Evolutionary conservation across 2,329 filamentous ascomycete genomes (phyloP).

Genomic region (Zelopaecilomyces penicillatus): DNA sequence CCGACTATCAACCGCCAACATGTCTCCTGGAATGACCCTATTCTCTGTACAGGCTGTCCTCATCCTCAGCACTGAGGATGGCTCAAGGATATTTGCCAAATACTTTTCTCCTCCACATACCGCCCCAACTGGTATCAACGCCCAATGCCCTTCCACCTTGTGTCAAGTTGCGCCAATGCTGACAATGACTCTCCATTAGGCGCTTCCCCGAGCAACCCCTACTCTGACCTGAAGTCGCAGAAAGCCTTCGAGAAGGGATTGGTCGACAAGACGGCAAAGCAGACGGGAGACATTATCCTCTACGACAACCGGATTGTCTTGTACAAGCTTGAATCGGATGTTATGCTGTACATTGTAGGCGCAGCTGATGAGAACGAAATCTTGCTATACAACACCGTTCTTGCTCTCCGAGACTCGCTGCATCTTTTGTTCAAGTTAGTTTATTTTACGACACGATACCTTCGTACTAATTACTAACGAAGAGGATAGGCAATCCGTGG

Average conservation of each 20-base stretch:
- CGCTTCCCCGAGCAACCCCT: conserved; percentile 59
- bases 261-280: conserved; percentile 91
- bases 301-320: conserved; percentile 95
- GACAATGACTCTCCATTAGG: conserved; percentile 23
- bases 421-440: conserved; percentile 85
- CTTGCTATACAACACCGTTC: conserved; percentile 85
- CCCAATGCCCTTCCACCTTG: neutral
- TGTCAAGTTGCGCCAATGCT: conserved; percentile 18
- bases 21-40: conserved; percentile 68
- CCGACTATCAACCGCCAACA: conserved; percentile 25
- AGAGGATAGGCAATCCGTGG: conserved; percentile 72
- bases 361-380: conserved; percentile 94
- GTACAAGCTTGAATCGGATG: conserved; percentile 96
- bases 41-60: conserved; percentile 71
- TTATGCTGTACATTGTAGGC: conserved; percentile 92
- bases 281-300: conserved; percentile 89
- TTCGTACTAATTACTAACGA: conserved; percentile 6
- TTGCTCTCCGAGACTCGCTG: conserved; percentile 83
- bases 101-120: conserved; percentile 66
- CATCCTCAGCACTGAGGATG: conserved; percentile 77
- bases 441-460: neutral
- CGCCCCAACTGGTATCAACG: conserved; percentile 23
- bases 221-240: conserved; percentile 84
- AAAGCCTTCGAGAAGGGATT: conserved; percentile 96
- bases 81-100: conserved; percentile 85